phyloP scores from a whole-genome alignment of 2,329 filamentous ascomycete genomes.

The Geosmithia morbida region DNA sequence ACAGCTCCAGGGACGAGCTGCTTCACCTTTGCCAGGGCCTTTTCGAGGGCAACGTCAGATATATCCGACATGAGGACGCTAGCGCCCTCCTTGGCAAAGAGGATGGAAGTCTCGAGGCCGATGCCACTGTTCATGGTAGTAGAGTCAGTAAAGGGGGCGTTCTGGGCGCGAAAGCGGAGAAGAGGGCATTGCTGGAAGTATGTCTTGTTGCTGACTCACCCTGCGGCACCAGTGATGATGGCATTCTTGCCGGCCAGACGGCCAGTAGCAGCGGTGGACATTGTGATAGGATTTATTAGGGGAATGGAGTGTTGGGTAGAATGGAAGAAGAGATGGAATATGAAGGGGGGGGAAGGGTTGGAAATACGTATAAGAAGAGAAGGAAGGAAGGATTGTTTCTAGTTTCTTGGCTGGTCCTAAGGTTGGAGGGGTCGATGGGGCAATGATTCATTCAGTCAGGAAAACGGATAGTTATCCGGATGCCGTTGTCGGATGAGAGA shows the following conservation, averaged over 20 bases:
- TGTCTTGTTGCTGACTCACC: constrained; percentile 40
- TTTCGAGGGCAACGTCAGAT: constrained; percentile 62
- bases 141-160: not conserved
- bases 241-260: constrained; percentile 47
- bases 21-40: constrained; percentile 60
- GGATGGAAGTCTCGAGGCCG: constrained; percentile 79
- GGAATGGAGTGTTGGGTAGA: not conserved
- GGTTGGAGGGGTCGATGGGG: not conserved
- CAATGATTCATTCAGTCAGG: not conserved
- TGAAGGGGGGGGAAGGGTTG: not conserved
- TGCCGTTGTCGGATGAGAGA: not conserved
- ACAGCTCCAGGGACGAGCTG: constrained; percentile 49
- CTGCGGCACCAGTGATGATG: constrained; percentile 72
- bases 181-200: not conserved
- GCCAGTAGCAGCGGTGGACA: constrained; percentile 12
- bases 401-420: not conserved
- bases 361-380: too few relatives aligned
- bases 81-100: constrained; percentile 81
- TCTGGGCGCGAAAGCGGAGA: not conserved
- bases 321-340: not conserved
- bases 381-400: not conserved
- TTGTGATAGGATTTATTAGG: not conserved
- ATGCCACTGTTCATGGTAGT: constrained; percentile 50
- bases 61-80: constrained; percentile 78
- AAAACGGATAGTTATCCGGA: not conserved